A percentile compares a stretch with the other conserved stretches of the same genome.
These are phyloP conservation scores for Marasmius oreades DNA, from an alignment of 1,284 basidiomycete species.

Conservation along the genomic window DNA sequence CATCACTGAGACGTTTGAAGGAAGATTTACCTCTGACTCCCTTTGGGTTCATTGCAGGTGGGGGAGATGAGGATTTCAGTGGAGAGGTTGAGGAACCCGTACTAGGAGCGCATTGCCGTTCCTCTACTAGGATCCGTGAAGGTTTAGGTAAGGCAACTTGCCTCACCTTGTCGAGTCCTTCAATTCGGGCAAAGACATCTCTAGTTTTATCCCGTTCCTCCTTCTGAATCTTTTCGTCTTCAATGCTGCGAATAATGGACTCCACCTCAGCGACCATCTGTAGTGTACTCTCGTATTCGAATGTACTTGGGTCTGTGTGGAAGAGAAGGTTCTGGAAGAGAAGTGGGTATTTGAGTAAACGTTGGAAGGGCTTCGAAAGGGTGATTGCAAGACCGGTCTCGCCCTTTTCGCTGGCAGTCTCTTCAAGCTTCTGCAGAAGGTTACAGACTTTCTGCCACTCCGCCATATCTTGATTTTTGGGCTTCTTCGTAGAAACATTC, in stretches of 20 bases:
- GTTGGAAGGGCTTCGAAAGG: conserved; percentile 94
- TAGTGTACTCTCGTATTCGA: conserved; percentile 94
- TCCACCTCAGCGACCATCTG: conserved; percentile 98
- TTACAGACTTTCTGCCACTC: conserved; percentile 77
- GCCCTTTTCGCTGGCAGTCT: conserved; percentile 77
- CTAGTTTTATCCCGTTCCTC: conserved; percentile 94
- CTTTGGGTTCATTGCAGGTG: conserved; percentile 48
- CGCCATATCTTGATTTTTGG: conserved; percentile 73
- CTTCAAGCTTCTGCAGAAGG: conserved; percentile 73
- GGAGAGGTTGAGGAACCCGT: conserved; percentile 18
- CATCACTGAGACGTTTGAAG: conserved; percentile 83
- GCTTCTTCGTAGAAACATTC: conserved; percentile 64
- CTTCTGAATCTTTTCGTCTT: conserved; percentile 95
- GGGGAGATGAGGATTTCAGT: conserved; percentile 46
- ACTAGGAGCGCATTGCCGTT: conserved; percentile 51
- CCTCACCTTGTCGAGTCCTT: conserved; percentile 88
- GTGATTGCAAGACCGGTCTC: conserved; percentile 94
- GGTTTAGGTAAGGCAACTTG: conserved; percentile 87
- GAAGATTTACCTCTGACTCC: conserved; percentile 76
- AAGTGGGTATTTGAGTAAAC: conserved; percentile 94
- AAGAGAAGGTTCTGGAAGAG: conserved; percentile 97
- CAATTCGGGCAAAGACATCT: conserved; percentile 93
- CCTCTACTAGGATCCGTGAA: conserved; percentile 83
- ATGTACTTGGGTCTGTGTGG: conserved; percentile 95
- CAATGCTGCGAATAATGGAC: conserved; percentile 91